phyloP scores from a whole-genome alignment of 2,329 filamentous ascomycete genomes.

The Xylaria sp. region DNA sequence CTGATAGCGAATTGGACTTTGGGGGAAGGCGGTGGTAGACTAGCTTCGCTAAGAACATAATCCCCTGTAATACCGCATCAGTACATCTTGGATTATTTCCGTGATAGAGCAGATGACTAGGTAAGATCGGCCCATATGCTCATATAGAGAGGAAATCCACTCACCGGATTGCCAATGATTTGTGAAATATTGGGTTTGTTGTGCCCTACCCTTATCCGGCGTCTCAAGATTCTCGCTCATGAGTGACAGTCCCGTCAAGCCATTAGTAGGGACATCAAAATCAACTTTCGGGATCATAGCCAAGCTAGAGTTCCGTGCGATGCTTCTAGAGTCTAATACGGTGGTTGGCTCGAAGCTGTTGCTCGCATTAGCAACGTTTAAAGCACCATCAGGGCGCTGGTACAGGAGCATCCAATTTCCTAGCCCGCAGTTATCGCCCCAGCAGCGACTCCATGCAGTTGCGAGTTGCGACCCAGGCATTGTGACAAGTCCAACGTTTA shows the following conservation, averaged over 20 bases:
- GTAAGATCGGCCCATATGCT: no score
- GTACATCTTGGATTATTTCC: no score
- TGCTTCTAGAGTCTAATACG: conserved; percentile 35
- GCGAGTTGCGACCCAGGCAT: conserved; percentile 43
- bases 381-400: conserved; percentile 42
- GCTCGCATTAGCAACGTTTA: conserved; percentile 43
- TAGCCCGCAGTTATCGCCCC: conserved; percentile 9
- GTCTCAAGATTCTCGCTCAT: conserved; percentile 34
- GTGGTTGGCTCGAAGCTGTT: conserved; percentile 37
- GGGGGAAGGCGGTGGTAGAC: no score
- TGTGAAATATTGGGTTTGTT: conserved; percentile 9
- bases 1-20: no score
- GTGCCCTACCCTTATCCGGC: conserved; percentile 37
- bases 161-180: conserved; percentile 11
- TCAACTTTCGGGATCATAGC: conserved; percentile 39
- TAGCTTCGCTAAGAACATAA: no score
- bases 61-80: no score
- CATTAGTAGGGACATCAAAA: not conserved
- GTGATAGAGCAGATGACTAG: no score
- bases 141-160: not conserved
- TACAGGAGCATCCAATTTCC: conserved; percentile 44
- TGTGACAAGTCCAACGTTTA: conserved; percentile 29
- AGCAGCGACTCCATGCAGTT: conserved; percentile 42
- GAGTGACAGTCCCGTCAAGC: conserved; percentile 34
- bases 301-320: conserved; percentile 42